These are phyloP conservation scores for Backusella psychrophila DNA, from an alignment of 192 early-diverging fungal genomes.

Conservation along the genomic window DNA sequence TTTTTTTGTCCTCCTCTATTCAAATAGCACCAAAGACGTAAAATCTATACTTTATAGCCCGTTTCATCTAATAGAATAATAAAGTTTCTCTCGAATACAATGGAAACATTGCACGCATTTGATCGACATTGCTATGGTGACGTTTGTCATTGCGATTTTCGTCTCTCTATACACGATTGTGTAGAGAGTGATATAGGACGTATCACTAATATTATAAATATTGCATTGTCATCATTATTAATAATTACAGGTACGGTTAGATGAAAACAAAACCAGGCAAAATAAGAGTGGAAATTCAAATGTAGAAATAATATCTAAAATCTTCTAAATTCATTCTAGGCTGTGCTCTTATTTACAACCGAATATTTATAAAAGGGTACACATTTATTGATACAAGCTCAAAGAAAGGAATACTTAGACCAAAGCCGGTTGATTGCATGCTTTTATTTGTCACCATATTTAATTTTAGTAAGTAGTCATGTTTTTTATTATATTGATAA, in stretches of 20 bases:
- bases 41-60: no score
- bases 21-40: no score
- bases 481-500: conserved; percentile 13
- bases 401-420: background rate
- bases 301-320: no score
- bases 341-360: conserved; percentile 1
- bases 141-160: conserved; percentile 17
- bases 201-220: conserved; percentile 17
- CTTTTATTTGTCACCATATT: background rate
- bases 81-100: background rate
- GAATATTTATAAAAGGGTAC: conserved; percentile 4
- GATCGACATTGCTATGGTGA: background rate
- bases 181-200: conserved; percentile 10
- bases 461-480: background rate
- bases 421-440: background rate
- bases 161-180: conserved; percentile 15
- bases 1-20: no score
- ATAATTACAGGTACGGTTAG: conserved; percentile 13
- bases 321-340: background rate
- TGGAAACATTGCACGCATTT: background rate
- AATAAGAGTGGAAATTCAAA: no score
- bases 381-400: background rate
- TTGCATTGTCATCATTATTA: conserved; percentile 16
- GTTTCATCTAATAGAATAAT: no score
- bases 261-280: background rate